phyloP scores from a whole-genome alignment of 2,329 filamentous ascomycete species.

The Cercospora janseana region DNA sequence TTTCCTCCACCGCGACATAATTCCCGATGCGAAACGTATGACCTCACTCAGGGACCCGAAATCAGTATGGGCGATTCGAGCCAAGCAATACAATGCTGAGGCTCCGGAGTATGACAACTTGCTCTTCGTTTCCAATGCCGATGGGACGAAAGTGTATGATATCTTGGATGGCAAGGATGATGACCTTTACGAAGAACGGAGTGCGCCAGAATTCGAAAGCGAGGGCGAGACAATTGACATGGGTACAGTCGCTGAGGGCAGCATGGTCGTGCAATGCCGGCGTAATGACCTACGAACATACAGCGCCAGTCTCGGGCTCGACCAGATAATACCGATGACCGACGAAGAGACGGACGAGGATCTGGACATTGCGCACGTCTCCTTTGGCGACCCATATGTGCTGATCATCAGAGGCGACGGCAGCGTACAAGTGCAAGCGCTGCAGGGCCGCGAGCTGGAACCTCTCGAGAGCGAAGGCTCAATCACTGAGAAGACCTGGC shows the following conservation, averaged over 20 bases:
- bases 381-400: conserved; percentile 83
- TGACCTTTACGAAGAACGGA: conserved; percentile 50
- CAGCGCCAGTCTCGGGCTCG: conserved; percentile 84
- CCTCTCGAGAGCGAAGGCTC: conserved; percentile 57
- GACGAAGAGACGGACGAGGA: conserved; percentile 86
- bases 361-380: conserved; percentile 73
- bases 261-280: conserved; percentile 81
- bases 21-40: conserved; percentile 67
- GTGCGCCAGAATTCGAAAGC: conserved; percentile 86
- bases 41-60: conserved; percentile 71
- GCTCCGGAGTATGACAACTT: conserved; percentile 26
- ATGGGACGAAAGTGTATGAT: conserved; percentile 32
- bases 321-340: conserved; percentile 87
- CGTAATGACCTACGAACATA: conserved; percentile 86
- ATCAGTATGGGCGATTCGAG: conserved; percentile 74
- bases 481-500: conserved; percentile 69
- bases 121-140: conserved; percentile 35
- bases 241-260: conserved; percentile 75
- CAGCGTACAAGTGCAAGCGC: conserved; percentile 74
- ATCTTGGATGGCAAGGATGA: conserved; percentile 20
- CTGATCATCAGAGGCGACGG: conserved; percentile 80
- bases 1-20: conserved; percentile 73
- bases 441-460: conserved; percentile 67
- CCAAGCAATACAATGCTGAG: conserved; percentile 14
- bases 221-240: conserved; percentile 85